Percentiles rank a stretch among this genome's conserved stretches.
Conservation (phyloP, 1,284 basidiomycete genomes). For the Tranzscheliella williamsii region DNA sequence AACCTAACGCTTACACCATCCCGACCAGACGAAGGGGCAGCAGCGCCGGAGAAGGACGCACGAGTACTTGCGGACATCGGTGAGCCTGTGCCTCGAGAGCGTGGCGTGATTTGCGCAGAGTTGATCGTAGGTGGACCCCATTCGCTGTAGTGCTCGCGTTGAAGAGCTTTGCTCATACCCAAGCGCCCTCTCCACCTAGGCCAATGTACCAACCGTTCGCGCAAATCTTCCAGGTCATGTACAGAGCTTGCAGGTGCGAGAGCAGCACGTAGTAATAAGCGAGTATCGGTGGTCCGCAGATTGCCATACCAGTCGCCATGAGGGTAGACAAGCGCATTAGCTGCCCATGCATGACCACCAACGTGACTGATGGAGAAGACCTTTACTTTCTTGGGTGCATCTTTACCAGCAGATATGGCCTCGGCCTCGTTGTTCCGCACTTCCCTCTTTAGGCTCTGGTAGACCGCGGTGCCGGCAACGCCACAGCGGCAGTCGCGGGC, state of each 20-base stretch:
- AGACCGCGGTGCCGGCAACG: slow-evolving; percentile 56
- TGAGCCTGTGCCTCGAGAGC: slow-evolving; percentile 16
- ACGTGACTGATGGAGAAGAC: slow-evolving; percentile 49
- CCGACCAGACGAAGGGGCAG: background rate
- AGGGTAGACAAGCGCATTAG: slow-evolving; percentile 59
- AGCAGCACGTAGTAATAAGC: slow-evolving; percentile 48
- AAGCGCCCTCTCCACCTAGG: slow-evolving; percentile 61
- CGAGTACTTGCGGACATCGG: background rate
- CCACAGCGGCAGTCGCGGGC: slow-evolving; percentile 61
- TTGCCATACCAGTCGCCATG: slow-evolving; percentile 59
- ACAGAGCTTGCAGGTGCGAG: slow-evolving; percentile 52
- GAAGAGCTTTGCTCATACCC: slow-evolving; percentile 43
- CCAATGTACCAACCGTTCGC: slow-evolving; percentile 54
- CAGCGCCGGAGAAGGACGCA: background rate
- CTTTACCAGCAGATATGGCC: slow-evolving; percentile 13
- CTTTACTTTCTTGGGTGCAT: slow-evolving; percentile 32
- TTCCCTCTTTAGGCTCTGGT: slow-evolving; percentile 42
- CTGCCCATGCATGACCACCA: slow-evolving; percentile 59
- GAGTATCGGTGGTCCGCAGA: slow-evolving; percentile 31
- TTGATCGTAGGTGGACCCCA: slow-evolving; percentile 52
- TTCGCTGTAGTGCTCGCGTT: slow-evolving; percentile 45
- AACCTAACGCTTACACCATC: slow-evolving; percentile 3
- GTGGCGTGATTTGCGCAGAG: slow-evolving; percentile 37
- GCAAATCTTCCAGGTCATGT: slow-evolving; percentile 50
- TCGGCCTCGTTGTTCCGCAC: slow-evolving; percentile 42